Percentiles rank a stretch among this genome's conserved stretches.
These are phyloP conservation scores for Nannochloropsis salina DNA, from an alignment of 108 stramenopile genomes.

Conservation along the genomic window DNA sequence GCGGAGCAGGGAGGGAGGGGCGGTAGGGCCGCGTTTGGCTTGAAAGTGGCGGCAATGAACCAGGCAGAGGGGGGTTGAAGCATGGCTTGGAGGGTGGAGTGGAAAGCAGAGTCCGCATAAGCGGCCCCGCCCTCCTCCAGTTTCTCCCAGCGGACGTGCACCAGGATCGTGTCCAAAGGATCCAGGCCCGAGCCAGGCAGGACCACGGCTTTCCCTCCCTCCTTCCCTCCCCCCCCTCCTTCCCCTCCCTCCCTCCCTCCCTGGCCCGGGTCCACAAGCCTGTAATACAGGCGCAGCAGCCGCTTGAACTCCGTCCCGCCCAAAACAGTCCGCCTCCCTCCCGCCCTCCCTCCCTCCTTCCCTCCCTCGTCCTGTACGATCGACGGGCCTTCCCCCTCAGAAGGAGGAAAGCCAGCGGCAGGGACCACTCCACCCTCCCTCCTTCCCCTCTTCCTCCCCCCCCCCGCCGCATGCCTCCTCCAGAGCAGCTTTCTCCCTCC, in stretches of 20 bases:
- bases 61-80: neutral
- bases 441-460: neutral
- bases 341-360: conserved; percentile 1
- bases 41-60: neutral
- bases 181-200: neutral
- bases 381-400: too few relatives aligned
- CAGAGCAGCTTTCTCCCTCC: neutral
- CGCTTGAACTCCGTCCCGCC: too few relatives aligned
- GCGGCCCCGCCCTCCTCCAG: neutral
- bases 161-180: neutral
- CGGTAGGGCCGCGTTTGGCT: neutral
- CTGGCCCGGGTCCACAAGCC: too few relatives aligned
- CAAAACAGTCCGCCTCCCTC: too few relatives aligned
- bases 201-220: neutral
- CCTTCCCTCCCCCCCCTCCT: too few relatives aligned
- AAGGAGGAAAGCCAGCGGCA: too few relatives aligned
- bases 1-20: neutral
- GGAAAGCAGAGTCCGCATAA: neutral
- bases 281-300: too few relatives aligned
- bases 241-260: too few relatives aligned
- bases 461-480: neutral
- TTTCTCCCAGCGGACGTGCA: neutral
- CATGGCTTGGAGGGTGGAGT: neutral
- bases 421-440: too few relatives aligned
- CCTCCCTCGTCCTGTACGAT: neutral